Base-by-base conservation (phyloP, 2,329 filamentous ascomycete genomes). In the Lecanicillium sp. region DNA sequence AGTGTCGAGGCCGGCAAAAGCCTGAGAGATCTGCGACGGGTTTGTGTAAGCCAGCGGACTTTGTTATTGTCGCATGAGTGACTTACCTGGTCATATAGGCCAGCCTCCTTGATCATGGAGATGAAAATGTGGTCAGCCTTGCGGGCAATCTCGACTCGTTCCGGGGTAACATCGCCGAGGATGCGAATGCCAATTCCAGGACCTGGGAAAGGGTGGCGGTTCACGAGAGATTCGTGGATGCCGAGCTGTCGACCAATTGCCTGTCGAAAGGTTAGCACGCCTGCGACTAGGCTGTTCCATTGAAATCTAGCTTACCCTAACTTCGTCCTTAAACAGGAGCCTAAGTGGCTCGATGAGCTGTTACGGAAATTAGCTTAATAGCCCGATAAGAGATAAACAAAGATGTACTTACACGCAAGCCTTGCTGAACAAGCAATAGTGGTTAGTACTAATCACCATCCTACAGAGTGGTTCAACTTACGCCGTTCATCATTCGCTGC, bases 321-420 rank as follows among this genome's bases (percentile, higher is more conserved):
- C 85, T 63, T 92, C 85, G 50, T 92, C 84, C 59, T 92, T 92
- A 74, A 89, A 90, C 14, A 92, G 68, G 55, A 86, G 79, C 31
- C 84, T 71, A 1, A 92, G 74, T 2, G 85, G 85, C 64, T 94
- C 85, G 45, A 92, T 84, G 27, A 87, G 69, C 61, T 84, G 66
- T 11, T 25, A 25, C 22, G 22, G 6, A 11, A 7, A 25, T 25
- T 25, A 25, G 22, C 22, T 7, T 7, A 25, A 25, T 6, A 7
- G 22, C 22, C 22, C 6, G 6, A 25, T n/a, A 25, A 25, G 22
- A 11, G 22, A 25, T 25, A 25, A 25, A 25, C n/a, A n/a, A n/a
- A n/a, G n/a, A n/a, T n/a, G n/a, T n/a, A n/a, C n/a, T n/a, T n/a
- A n/a, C n/a, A n/a, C n/a, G n/a, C n/a, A n/a, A n/a, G n/a, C n/a